Evolutionary conservation across 2,329 filamentous ascomycete species (phyloP).

Genomic region (Alternaria sp.): DNA sequence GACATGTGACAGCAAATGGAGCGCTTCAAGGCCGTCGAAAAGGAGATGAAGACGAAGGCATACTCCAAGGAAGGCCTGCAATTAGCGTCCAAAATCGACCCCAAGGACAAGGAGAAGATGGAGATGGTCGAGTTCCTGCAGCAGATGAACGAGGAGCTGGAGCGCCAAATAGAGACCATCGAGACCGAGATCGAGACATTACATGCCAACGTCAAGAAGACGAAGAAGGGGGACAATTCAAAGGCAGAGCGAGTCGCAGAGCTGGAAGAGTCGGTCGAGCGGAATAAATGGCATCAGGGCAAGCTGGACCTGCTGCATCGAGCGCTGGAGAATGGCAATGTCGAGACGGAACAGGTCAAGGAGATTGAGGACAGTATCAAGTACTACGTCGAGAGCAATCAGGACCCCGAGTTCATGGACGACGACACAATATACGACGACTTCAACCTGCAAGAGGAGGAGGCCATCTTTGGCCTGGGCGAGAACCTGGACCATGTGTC

Average conservation of each 20-base stretch:
- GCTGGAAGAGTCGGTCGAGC: constrained; percentile 82
- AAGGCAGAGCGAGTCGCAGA: constrained; percentile 89
- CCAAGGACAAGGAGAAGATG: constrained; percentile 94
- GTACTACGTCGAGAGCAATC: constrained; percentile 92
- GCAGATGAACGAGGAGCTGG: constrained; percentile 87
- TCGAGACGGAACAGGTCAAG: constrained; percentile 85
- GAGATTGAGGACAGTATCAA: constrained; percentile 90
- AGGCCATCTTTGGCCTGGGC: constrained; percentile 81
- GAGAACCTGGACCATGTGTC: constrained; percentile 84
- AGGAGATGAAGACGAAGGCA: constrained; percentile 99
- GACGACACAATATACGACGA: constrained; percentile 97
- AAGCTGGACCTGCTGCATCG: constrained; percentile 91
- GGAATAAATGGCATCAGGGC: constrained; percentile 94
- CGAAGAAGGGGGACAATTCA: constrained; percentile 77
- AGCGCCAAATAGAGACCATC: constrained; percentile 88
- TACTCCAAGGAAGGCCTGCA: constrained; percentile 98
- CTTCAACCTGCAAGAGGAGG: constrained; percentile 88
- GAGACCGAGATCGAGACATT: constrained; percentile 89
- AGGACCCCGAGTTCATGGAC: constrained; percentile 88
- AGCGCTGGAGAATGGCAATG: constrained; percentile 87
- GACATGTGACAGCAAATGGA: constrained; percentile 84
- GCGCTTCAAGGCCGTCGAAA: constrained; percentile 99
- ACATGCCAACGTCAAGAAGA: constrained; percentile 91
- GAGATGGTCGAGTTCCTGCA: constrained; percentile 87
- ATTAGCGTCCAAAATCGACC: constrained; percentile 89